These are phyloP conservation scores for Kluyveromyces aestuarii DNA, from an alignment of 805 yeast species.

Conservation along the genomic window DNA sequence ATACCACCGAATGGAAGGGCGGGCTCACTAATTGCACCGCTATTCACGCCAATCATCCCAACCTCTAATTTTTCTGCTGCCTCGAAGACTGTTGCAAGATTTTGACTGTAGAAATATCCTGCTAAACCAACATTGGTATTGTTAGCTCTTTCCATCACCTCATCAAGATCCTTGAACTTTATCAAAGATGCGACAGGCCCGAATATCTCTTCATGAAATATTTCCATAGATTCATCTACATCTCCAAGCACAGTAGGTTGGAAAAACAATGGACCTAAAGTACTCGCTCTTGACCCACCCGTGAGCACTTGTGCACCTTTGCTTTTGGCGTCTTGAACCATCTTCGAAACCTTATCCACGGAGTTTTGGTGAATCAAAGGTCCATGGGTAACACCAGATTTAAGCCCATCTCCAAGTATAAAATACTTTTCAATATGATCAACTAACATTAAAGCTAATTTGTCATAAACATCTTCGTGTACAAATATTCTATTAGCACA, in stretches of 20 bases:
- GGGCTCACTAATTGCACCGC: conserved; percentile 53
- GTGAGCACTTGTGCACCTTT: conserved; percentile 55
- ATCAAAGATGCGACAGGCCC: conserved; percentile 73
- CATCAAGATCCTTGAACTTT: conserved; percentile 54
- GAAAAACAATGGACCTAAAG: conserved; percentile 55
- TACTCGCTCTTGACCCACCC: conserved; percentile 51
- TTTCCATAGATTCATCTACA: conserved; percentile 47
- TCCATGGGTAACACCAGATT: conserved; percentile 56
- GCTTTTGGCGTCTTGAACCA: conserved; percentile 55
- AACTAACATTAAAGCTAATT: conserved; percentile 42
- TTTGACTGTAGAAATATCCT: conserved; percentile 59
- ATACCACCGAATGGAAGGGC: conserved; percentile 73
- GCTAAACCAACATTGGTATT: conserved; percentile 66
- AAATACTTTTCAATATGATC: conserved; percentile 35
- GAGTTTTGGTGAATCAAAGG: conserved; percentile 63
- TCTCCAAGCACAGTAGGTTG: conserved; percentile 60
- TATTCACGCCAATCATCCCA: conserved; percentile 79
- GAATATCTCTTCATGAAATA: conserved; percentile 66
- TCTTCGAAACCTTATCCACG: conserved; percentile 48
- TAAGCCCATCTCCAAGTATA: conserved; percentile 55
- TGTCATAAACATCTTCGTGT: conserved; percentile 56
- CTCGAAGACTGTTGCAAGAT: conserved; percentile 44
- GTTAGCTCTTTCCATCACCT: conserved; percentile 55
- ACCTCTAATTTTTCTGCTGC: conserved; percentile 61
- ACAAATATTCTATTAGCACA: conserved; percentile 68